Evolutionary conservation across 169 alveolate genomes (phyloP).

Genomic region (Theileria equi): DNA sequence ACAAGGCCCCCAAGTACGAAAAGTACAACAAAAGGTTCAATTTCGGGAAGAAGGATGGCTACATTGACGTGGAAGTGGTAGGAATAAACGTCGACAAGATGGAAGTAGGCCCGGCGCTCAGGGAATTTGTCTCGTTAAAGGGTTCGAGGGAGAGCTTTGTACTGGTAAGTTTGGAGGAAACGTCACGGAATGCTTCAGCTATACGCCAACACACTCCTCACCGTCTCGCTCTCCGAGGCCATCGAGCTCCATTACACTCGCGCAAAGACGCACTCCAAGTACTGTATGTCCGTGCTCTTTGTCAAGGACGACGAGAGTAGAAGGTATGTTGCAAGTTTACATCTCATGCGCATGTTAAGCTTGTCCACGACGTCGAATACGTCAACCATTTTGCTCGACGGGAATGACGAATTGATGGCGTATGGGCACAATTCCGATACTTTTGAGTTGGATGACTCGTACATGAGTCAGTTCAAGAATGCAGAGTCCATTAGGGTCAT

Average conservation of each 20-base stretch:
- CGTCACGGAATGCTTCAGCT: conserved; percentile 5
- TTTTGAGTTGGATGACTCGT: too few relatives aligned
- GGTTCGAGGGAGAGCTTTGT: conserved; percentile 18
- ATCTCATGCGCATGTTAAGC: too few relatives aligned
- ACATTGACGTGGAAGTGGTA: conserved; percentile 22
- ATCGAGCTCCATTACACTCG: conserved; percentile 23
- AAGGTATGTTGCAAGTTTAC: too few relatives aligned
- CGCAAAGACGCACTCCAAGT: not conserved
- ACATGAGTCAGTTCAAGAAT: too few relatives aligned
- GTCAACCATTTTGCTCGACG: too few relatives aligned
- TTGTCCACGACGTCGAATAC: too few relatives aligned
- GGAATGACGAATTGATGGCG: too few relatives aligned
- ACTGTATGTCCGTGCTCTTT: conserved; percentile 30
- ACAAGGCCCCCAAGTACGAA: conserved; percentile 7
- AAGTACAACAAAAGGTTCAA: not conserved
- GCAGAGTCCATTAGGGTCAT: not conserved
- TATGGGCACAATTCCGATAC: too few relatives aligned
- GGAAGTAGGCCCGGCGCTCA: conserved; percentile 24
- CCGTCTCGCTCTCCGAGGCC: conserved; percentile 41
- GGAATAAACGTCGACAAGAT: conserved; percentile 34
- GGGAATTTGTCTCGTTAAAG: conserved; percentile 13
- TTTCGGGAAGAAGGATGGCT: conserved; percentile 30
- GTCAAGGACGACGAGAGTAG: conserved; percentile 7
- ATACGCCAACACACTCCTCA: conserved; percentile 40
- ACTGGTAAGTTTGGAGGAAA: conserved; percentile 10